Conservation (phyloP, 305 asterid genomes). For the Andrographis paniculata region DNA sequence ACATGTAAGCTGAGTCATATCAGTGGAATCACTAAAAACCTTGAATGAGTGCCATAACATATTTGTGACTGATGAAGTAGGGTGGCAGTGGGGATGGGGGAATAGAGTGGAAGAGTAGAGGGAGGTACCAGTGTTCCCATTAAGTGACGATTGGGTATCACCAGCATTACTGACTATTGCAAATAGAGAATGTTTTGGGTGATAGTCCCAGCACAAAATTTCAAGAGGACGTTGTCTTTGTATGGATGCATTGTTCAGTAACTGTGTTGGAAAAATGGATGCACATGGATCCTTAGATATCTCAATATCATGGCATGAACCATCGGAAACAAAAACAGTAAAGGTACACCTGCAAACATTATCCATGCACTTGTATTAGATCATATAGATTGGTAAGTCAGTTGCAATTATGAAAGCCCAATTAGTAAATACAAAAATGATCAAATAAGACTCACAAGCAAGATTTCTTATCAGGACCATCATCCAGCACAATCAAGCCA, state of each 20-base stretch:
- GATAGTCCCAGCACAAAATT: slow-evolving; percentile 74
- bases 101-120: background rate
- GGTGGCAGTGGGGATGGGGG: background rate
- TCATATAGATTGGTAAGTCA: slow-evolving; percentile 16
- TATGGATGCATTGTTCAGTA: slow-evolving; percentile 31
- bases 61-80: too few species aligned
- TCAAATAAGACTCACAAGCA: slow-evolving; percentile 48
- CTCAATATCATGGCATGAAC: slow-evolving; percentile 75
- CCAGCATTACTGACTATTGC: slow-evolving; percentile 50
- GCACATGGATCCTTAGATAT: slow-evolving; percentile 81
- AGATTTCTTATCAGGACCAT: slow-evolving; percentile 44
- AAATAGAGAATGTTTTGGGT: slow-evolving; percentile 45
- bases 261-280: slow-evolving; percentile 46
- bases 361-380: slow-evolving; percentile 18
- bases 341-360: slow-evolving; percentile 70
- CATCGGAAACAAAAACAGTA: slow-evolving; percentile 69
- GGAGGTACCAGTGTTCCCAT: slow-evolving; percentile 40
- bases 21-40: too few species aligned
- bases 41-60: too few species aligned
- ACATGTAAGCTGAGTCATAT: too few species aligned
- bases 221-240: slow-evolving; percentile 49
- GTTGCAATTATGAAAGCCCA: slow-evolving; percentile 3
- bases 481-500: slow-evolving; percentile 63
- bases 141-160: slow-evolving; percentile 29
- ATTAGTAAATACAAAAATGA: slow-evolving; percentile 16